phyloP scores from a whole-genome alignment of 805 yeast species.

The Monosporozyma yasuniensis region DNA sequence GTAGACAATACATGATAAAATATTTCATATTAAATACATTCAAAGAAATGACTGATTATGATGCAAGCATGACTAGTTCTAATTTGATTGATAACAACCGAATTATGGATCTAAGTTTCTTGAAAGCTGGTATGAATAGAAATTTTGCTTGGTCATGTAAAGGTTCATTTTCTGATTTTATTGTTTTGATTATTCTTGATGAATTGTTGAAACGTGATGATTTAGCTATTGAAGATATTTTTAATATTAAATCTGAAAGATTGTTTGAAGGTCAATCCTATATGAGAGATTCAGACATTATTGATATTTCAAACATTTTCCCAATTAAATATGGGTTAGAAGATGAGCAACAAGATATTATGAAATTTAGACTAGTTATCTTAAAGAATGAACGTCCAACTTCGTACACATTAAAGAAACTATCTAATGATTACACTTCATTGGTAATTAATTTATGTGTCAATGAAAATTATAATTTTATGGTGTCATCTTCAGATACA shows the following conservation, averaged over 20 bases:
- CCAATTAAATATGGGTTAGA: conserved; percentile 12
- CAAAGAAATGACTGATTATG: conserved; percentile 1
- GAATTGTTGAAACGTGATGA: conserved; percentile 20
- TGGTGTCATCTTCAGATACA: conserved; percentile 1
- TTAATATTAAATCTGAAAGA: conserved; percentile 17
- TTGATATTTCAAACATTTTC: conserved; percentile 17
- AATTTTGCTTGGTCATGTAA: conserved; percentile 26
- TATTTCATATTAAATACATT: conserved; percentile 15
- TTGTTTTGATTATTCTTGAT: conserved; percentile 18
- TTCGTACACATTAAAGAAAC: conserved; percentile 9
- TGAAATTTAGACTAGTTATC: conserved; percentile 17
- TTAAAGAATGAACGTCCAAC: conserved; percentile 14
- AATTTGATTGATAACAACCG: neutral
- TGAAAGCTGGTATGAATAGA: conserved; percentile 26
- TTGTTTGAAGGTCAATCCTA: conserved; percentile 1
- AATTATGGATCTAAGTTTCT: conserved; percentile 14
- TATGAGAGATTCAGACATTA: conserved; percentile 12
- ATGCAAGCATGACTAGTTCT: conserved; percentile 2
- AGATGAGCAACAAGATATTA: conserved; percentile 4
- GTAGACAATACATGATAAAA: conserved; percentile 24
- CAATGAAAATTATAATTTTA: conserved; percentile 9
- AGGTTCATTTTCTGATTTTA: conserved; percentile 20
- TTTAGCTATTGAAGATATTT: conserved; percentile 16
- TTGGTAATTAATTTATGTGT: conserved; percentile 14
- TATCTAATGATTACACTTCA: conserved; percentile 10